phyloP scores from a whole-genome alignment of 805 yeast genomes.

The Wickerhamiella hasegawae region DNA sequence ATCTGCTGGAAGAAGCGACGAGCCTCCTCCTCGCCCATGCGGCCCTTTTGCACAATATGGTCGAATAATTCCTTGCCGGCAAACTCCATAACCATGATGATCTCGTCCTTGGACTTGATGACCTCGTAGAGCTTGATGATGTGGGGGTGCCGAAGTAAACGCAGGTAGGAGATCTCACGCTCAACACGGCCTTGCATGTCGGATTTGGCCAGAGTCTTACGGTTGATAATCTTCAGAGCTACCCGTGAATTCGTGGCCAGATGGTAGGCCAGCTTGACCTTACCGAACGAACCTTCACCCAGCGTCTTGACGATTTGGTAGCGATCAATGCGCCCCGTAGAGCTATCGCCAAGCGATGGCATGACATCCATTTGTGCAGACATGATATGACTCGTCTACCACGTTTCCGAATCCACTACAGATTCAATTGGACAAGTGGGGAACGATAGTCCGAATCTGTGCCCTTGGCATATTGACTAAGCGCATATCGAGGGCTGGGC shows the following conservation, averaged over 20 bases:
- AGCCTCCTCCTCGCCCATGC: constrained; percentile 84
- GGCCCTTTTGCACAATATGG: constrained; percentile 85
- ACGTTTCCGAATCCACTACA: too few species aligned
- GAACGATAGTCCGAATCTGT: too few species aligned
- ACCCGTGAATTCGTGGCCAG: constrained; percentile 82
- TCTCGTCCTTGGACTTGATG: constrained; percentile 86
- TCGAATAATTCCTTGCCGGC: constrained; percentile 96
- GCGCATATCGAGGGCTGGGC: too few species aligned
- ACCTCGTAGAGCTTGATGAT: constrained; percentile 92
- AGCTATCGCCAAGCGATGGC: constrained; percentile 12
- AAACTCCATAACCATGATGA: constrained; percentile 91
- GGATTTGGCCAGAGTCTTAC: constrained; percentile 80
- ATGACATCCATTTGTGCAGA: constrained; percentile 9
- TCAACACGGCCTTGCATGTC: constrained; percentile 97
- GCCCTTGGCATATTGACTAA: too few species aligned
- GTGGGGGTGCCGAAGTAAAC: constrained; percentile 86
- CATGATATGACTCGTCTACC: too few species aligned
- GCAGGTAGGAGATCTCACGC: constrained; percentile 78
- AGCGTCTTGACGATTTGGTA: constrained; percentile 84
- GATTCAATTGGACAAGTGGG: too few species aligned
- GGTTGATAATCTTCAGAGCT: constrained; percentile 81
- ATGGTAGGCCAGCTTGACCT: constrained; percentile 83
- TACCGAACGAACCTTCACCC: constrained; percentile 95
- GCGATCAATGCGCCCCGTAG: constrained; percentile 51
- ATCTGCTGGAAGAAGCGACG: constrained; percentile 91